These are phyloP conservation scores for Phyllostachys edulis DNA, from an alignment of 176 grass and related monocot genomes.

Conservation along the genomic window DNA sequence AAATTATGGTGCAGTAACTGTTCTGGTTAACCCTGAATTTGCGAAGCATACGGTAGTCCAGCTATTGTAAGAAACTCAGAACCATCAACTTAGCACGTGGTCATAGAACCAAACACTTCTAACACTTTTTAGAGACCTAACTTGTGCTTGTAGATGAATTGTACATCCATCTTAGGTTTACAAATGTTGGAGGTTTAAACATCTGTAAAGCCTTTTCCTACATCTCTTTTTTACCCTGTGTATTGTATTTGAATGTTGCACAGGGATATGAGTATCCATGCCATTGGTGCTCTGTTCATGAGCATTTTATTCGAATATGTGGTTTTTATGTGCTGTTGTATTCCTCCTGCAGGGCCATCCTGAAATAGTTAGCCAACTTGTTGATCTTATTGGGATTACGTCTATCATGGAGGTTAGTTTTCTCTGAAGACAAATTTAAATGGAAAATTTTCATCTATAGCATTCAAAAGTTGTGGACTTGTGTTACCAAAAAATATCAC, in stretches of 20 bases:
- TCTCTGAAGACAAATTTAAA: slow-evolving; percentile 10
- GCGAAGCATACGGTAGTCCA: background rate
- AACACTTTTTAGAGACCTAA: slow-evolving; percentile 1
- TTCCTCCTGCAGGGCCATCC: slow-evolving; percentile 64
- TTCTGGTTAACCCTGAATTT: background rate
- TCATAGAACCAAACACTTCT: slow-evolving; percentile 21
- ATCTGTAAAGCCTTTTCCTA: slow-evolving; percentile 18
- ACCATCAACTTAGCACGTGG: background rate
- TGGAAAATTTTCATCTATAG: background rate
- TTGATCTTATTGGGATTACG: slow-evolving; percentile 94
- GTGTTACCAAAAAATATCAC: background rate
- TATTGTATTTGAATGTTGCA: slow-evolving; percentile 9
- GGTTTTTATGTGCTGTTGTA: slow-evolving; percentile 28
- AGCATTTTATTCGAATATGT: slow-evolving; percentile 7
- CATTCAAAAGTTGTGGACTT: background rate
- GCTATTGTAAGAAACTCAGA: background rate
- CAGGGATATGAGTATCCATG: background rate
- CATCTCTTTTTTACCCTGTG: background rate
- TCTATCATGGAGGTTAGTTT: slow-evolving; percentile 95
- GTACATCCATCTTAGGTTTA: slow-evolving; percentile 3
- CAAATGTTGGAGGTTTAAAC: background rate
- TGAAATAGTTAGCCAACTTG: slow-evolving; percentile 78
- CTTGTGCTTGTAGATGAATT: slow-evolving; percentile 1
- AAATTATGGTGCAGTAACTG: background rate
- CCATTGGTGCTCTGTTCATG: background rate